These are phyloP conservation scores for Stephania japonica DNA, from an alignment of 164 flowering plant species.

Conservation along the genomic window DNA sequence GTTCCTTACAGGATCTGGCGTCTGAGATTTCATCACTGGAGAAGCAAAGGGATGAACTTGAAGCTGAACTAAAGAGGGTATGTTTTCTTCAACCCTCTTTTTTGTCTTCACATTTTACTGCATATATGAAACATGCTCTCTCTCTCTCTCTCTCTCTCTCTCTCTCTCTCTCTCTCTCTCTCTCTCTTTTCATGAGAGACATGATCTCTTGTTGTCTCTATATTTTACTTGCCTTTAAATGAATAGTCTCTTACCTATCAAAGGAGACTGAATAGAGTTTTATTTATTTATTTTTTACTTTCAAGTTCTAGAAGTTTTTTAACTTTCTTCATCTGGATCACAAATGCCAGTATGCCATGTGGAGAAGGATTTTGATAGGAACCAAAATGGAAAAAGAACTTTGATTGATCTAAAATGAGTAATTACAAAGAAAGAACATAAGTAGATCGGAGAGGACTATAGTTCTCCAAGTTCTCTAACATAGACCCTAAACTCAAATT, in stretches of 20 bases:
- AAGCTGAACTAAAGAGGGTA: conserved; percentile 73
- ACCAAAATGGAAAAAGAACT: too few relatives aligned
- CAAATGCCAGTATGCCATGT: not conserved
- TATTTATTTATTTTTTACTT: not conserved
- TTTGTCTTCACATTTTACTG: not conserved
- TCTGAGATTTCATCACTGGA: conserved; percentile 56
- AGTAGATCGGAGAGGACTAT: not conserved
- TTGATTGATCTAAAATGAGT: too few relatives aligned
- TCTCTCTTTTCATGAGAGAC: too few relatives aligned
- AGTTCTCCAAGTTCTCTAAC: not conserved
- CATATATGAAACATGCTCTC: too few relatives aligned
- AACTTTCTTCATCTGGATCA: not conserved
- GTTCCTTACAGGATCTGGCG: conserved; percentile 51
- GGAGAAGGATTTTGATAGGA: too few relatives aligned
- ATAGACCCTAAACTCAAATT: too few relatives aligned
- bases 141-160: too few relatives aligned
- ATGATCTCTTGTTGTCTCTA: not conserved
- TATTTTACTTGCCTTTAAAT: not conserved
- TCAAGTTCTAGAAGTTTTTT: not conserved
- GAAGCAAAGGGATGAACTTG: conserved; percentile 57
- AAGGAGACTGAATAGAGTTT: not conserved
- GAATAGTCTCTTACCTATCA: not conserved
- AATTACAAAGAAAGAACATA: too few relatives aligned
- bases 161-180: too few relatives aligned
- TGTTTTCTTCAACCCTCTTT: not conserved